Base-by-base conservation (phyloP, 2,329 filamentous ascomycete species). In the Sarocladium oryzae region DNA sequence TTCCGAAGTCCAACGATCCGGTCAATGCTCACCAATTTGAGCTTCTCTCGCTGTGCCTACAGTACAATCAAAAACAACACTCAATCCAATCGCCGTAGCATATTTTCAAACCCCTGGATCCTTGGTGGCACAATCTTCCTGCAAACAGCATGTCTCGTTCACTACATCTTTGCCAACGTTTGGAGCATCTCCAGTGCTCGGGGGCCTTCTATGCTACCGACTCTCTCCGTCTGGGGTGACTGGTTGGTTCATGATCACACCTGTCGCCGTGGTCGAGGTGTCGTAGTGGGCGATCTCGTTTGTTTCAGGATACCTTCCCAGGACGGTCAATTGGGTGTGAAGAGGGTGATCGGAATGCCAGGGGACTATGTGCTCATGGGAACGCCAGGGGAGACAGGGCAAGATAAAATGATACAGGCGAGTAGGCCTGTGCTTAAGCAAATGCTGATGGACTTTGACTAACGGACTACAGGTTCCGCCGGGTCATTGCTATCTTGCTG, bases 161-260 rank as follows among this genome's bases (percentile, higher is more conserved):
- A 76, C 55, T 66, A 71, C 54, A 69, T 72, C 16, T 57, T 74
- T 55, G 76, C 81, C 38, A 84, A 93, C 68, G 71, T 81, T 60
- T 80, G 82, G 69, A 75, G 75, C 56, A 61, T 85, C 56, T 77
- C 77, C 18, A 67, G 73, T 3, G 82, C 83, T 15, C 73, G 74
- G 23, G 92, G 92, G 2, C 82, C 89, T 3, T 92, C 87, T 16
- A 97, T 97, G 93, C 78, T 93, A 49, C 92, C 92, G 7, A 96
- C 89, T 0, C 83, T 96, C 54, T 74, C 77, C 21, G 74, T 83
- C 1, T 67, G 74, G 8, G 84, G 84, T 52, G 86, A 92, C 62
- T 83, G 74, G 66, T 74, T 92, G 43, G 66, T 91, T 11, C 79
- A 88, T 50, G 83, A 82, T 54, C 82, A 82, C 58, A 70, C 75